A percentile compares a stretch with the other conserved stretches of the same genome.
Conservation (phyloP, 1,284 basidiomycete species). For the Thelephora terrestris region DNA sequence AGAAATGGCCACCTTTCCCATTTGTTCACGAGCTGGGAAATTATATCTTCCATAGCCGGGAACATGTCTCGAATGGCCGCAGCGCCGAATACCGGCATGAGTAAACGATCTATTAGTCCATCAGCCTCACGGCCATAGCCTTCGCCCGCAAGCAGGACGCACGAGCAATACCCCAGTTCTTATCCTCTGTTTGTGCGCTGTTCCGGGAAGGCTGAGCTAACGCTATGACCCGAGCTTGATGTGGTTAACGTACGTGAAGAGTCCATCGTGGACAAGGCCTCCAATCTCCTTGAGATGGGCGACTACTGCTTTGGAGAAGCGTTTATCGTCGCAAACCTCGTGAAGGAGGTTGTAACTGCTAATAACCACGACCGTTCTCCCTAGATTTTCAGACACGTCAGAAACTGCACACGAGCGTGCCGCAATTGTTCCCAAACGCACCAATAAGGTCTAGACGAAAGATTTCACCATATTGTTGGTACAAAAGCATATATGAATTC, state of each 20-base stretch:
- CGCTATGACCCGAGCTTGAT: neutral
- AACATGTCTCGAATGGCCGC: constrained; percentile 38
- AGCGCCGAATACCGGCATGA: constrained; percentile 43
- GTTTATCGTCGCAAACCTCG: constrained; percentile 35
- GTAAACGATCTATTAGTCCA: constrained; percentile 32
- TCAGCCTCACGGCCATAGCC: neutral
- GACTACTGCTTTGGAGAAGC: constrained; percentile 32
- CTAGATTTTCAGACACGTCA: constrained; percentile 12
- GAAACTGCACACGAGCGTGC: neutral
- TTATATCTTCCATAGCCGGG: constrained; percentile 39
- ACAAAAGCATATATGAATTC: constrained; percentile 29
- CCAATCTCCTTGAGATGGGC: constrained; percentile 29
- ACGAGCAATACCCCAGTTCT: constrained; percentile 41
- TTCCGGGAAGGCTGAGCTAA: neutral
- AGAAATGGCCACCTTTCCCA: constrained; percentile 29
- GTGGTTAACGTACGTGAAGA: constrained; percentile 25
- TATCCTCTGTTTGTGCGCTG: constrained; percentile 31
- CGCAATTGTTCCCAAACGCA: constrained; percentile 11
- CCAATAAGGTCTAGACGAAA: constrained; percentile 32
- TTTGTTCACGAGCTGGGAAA: constrained; percentile 36
- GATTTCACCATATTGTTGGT: constrained; percentile 37
- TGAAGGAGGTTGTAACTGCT: constrained; percentile 31
- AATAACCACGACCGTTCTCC: constrained; percentile 22
- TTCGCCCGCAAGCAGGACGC: constrained; percentile 9
- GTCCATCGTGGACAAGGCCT: constrained; percentile 33